Evolutionary conservation across 306 rosid species (phyloP), one percentile per base, ranked within the genome.

Genomic region (Crataegus laevigata): DNA sequence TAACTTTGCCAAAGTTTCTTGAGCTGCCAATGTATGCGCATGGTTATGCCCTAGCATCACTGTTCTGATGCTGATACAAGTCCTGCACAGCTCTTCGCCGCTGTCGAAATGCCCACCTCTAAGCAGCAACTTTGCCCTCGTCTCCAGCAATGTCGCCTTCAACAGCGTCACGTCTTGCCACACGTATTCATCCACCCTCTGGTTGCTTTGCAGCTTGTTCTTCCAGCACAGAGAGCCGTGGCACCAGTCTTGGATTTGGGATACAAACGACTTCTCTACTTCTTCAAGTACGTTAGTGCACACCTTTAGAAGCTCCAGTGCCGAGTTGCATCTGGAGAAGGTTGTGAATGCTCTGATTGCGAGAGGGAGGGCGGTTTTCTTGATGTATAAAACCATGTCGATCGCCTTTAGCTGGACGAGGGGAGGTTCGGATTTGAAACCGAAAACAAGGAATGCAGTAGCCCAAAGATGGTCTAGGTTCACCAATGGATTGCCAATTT

Each of bases 101-200:
- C 85, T 88, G 76, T 94, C 98, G 4, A 91, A 81, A 66, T 87
- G 86, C 29, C 96, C 97, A 1, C 97, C 97, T 75, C 94, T 78
- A 5, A 91, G 84, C 36, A 91, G 74, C 85, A 94, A 82, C 81
- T 91, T 94, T 0, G 96, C 96, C 75, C 97, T 84, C 4, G 92
- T 94, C 87, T 93, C 98, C 59, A 93, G 88, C 21, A 91, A 60
- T 50, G 94, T 89, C 21, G 98, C 97, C 83, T 91, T 93, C 75
- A 91, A 73, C 57, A 93, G 76, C 4, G 97, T 91, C 61, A 91
- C 97, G 51, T 93, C 97, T 60, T 93, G 98, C 98, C 98, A 93
- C 51, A 91, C 97, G 54, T 86, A 91, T 50, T 91, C 96, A 58
- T 93, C 96, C 32, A 88, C 92, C 76, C 87, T 83, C 45, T 87